Base-by-base conservation (phyloP, 192 early-diverging fungal genomes). In the Kappamyces sp. region DNA sequence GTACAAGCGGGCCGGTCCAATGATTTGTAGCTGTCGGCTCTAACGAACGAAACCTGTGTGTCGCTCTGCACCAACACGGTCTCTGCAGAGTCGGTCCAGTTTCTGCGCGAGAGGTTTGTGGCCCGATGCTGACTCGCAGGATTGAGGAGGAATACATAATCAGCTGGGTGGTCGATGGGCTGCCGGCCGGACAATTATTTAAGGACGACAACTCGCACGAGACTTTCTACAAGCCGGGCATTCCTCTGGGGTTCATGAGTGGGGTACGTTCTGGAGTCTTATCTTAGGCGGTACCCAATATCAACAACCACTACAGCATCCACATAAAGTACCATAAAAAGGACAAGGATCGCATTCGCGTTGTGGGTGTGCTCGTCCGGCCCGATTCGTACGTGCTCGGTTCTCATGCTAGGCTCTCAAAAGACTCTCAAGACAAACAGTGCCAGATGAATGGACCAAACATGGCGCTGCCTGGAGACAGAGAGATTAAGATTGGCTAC, bases 281-380 rank as follows among this genome's bases (percentile, higher is more conserved):
- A 40, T 12, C 40, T 9, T 1, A 60, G 1, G 61, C 53, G 23
- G 66, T 44, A 10, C 64, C 78, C 3, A 61, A 66, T 63, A 71
- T 97, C 37, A 66, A 95, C 74, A 97, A 94, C 70, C 92, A 95
- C 68, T 94, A 90, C 64, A 80, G 85, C 42, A 93, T 97, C 58
- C 63, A 64, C n/a, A 75, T 97, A 55, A 72, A 88, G 48, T 92
- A 88, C 68, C 94, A 97, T 61, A 65, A 71, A 7, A 76, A 81
- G 43, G 73, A 76, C 44, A 67, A 75, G 13, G 75, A 77, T 34
- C 73, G 84, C 6, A 73, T 65, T 61, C 84, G 95, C 15, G 89
- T 98, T 9, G 93, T 98, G 34, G 93, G 95, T 40, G 86, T 96
- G 3, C 60, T 86, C 6, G 87, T 94, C 3, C 67, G 65, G 34